Conservation (phyloP, 2,329 filamentous ascomycete species). For the Chaetomiaceae sp. region DNA sequence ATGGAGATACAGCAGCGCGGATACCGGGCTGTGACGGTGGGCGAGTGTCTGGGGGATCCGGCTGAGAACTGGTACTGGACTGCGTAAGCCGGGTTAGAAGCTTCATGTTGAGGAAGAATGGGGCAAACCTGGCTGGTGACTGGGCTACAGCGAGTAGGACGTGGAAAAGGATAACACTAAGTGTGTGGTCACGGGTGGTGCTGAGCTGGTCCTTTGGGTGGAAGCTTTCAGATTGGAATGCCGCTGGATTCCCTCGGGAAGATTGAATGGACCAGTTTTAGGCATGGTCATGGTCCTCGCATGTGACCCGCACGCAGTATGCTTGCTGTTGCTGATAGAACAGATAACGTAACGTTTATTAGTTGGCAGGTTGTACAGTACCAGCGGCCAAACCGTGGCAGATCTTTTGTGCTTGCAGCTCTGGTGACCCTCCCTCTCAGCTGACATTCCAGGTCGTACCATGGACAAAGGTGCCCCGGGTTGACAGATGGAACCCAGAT, state of each 20-base stretch:
- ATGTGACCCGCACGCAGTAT: background rate
- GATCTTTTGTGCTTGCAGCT: too few relatives aligned
- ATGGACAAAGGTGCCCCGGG: too few relatives aligned
- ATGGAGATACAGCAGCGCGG: slow-evolving; percentile 38
- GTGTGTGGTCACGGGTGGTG: background rate
- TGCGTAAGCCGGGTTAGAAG: background rate
- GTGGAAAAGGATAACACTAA: background rate
- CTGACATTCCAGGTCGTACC: too few relatives aligned
- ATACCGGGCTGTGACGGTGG: slow-evolving; percentile 49
- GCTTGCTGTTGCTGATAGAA: background rate
- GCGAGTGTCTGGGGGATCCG: slow-evolving; percentile 53
- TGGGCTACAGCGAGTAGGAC: background rate
- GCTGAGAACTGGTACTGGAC: slow-evolving; percentile 23
- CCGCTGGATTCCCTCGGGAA: background rate
- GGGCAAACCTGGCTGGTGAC: background rate
- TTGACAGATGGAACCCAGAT: too few relatives aligned
- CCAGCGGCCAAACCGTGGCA: background rate
- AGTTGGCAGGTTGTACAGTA: background rate
- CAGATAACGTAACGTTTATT: slow-evolving; percentile 3
- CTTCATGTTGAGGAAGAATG: background rate
- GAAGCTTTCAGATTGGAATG: background rate
- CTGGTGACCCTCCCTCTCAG: too few relatives aligned
- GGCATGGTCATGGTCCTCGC: background rate
- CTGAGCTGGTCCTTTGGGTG: background rate
- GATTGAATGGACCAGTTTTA: background rate